Percentiles rank a stretch among this genome's conserved stretches.
Evolutionary conservation across 2,329 filamentous ascomycete species (phyloP).

Genomic region (Colletotrichum sidae): DNA sequence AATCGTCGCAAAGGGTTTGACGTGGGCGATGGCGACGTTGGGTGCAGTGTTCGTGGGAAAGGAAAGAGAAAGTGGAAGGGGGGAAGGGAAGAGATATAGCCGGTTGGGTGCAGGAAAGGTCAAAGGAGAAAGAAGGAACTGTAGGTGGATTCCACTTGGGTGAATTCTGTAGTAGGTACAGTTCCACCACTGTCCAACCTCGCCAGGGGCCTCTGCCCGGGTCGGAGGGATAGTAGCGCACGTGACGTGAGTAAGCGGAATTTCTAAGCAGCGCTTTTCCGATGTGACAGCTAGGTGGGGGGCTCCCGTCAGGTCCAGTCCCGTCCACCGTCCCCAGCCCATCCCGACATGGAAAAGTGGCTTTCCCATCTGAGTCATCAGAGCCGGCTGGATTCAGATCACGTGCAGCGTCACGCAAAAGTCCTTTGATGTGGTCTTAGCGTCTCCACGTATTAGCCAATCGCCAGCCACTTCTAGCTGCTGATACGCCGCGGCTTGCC

Average conservation of each 20-base stretch:
- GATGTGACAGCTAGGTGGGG: neutral
- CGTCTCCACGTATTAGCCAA: constrained; percentile 28
- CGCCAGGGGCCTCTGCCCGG: neutral
- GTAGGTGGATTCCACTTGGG: constrained; percentile 26
- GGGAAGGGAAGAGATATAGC: constrained; percentile 30
- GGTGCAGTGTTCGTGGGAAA: constrained; percentile 27
- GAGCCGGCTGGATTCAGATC: neutral
- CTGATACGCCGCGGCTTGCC: constrained; percentile 37
- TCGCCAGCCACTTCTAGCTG: constrained; percentile 8
- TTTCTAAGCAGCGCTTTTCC: constrained; percentile 12
- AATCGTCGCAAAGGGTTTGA: constrained; percentile 12
- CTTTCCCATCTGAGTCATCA: constrained; percentile 19
- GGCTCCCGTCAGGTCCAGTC: no score
- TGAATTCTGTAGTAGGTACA: constrained; percentile 30
- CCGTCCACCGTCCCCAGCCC: no score
- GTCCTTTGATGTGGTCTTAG: constrained; percentile 18
- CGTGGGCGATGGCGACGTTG: constrained; percentile 1
- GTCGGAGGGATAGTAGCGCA: neutral
- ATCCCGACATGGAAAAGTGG: neutral
- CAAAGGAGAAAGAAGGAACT: constrained; percentile 13
- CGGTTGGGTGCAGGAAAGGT: constrained; percentile 25
- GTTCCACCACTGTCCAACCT: neutral
- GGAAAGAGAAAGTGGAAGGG: constrained; percentile 31
- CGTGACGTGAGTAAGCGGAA: constrained; percentile 8
- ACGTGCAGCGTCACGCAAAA: constrained; percentile 32